Base-by-base conservation (phyloP, 768 basidiomycete genomes). In the Cystofilobasidium bisporidii region DNA sequence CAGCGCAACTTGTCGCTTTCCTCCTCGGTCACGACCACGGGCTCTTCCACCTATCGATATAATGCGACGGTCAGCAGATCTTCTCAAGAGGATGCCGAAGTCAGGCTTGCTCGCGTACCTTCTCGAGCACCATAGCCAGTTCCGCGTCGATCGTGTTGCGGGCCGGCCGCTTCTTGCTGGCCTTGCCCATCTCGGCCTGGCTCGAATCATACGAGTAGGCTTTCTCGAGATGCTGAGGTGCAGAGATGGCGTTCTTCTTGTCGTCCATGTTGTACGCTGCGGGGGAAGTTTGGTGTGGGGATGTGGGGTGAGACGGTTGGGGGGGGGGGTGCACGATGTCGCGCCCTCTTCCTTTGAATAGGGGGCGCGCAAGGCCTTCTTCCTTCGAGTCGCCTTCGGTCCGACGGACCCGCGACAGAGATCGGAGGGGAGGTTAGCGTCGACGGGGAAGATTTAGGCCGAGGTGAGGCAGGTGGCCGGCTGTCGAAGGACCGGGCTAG, bases 1-100 rank as follows among this genome's bases (percentile, higher is more conserved):
- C 79, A 78, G 28, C 80, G 76, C 57, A 82, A 72, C 17, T 81
- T 77, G 56, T 59, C 64, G 71, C 81, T 82, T 38, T 74, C 74
- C 41, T 65, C 72, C 8, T 69, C 67, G 12, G 68, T 58, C 55
- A 74, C 72, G 53, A 26, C 60, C 9, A 45, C 17, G 24, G 33
- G 20, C 41, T 61, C 40, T 14, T 14, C 60, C n/a, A 38, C 60
- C n/a, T 43, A 6, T 47, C 41, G 11, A 18, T 24, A 47, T 24
- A 11, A 20, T 20, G 41, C 11, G 41, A 43, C 41, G 41, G 20
- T n/a, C n/a, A n/a, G n/a, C n/a, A n/a, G n/a, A n/a, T n/a, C n/a
- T n/a, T n/a, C n/a, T n/a, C n/a, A n/a, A n/a, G n/a, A n/a, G n/a
- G n/a, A n/a, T n/a, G n/a, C n/a, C n/a, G n/a, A n/a, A n/a, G n/a